Evolutionary conservation across 2,329 filamentous ascomycete species (phyloP), one percentile per base, ranked within the genome.

Genomic region (Talaromyces rugulosus): DNA sequence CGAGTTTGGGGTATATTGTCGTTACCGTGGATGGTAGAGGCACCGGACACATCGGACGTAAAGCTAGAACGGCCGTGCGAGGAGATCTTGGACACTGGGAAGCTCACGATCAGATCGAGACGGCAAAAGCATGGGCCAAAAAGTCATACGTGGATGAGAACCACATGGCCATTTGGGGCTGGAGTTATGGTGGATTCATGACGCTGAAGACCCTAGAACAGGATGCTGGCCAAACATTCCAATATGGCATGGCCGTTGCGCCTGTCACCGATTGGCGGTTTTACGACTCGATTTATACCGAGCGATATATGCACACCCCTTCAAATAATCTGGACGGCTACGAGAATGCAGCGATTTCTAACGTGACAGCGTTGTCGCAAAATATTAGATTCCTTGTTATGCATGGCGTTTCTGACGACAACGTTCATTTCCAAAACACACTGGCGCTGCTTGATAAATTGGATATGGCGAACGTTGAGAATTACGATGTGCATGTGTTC

Each of bases 401-500:
- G 91, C 95, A 99, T 73, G 95, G 95, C 67, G 86, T 92, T n/a
- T 90, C 90, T 7, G 95, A 99, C 71, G 95, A 99, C 77, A 99
- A 99, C 70, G 95, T 99, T 12, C 96, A 99, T 75, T 87, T 96
- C 76, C 96, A 99, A 76, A 98, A 96, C 75, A 92, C 93, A 0
- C 83, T 98, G 62, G 90, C 88, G 1, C 78, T 99, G 64, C 81
- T 99, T 54, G 96, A 99, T 74, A 89, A 88, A 69, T 82, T 99
- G 52, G 91, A 99, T 77, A 71, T 96, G 58, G 88, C 82, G 0
- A 85, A 87, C 12, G 85, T 97, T 3, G 88, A 94, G 75, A 99
- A 99, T 71, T 99, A 98, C 70, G 95, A 99, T 72, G 87, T 99
- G 12, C 94, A 98, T 74, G 87, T 98, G 61, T 99, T 96, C 77